A percentile compares a stretch with the other conserved stretches of the same genome.
Conservation (phyloP, 2,329 filamentous ascomycete species). For the Westerdykella sp. region DNA sequence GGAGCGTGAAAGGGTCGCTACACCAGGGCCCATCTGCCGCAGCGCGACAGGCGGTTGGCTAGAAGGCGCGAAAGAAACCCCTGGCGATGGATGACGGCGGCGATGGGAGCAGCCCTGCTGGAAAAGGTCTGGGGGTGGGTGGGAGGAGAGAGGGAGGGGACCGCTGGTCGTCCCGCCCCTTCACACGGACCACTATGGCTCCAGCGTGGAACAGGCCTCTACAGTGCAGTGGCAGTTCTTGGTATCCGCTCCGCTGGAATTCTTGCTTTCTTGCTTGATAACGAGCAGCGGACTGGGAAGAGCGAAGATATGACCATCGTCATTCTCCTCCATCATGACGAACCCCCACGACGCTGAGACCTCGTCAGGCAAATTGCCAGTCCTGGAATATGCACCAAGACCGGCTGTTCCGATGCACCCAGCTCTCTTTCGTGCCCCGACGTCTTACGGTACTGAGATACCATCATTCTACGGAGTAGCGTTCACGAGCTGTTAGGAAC, state of each 20-base stretch:
- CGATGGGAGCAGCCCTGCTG: not conserved
- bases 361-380: not conserved
- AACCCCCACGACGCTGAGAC: conserved; percentile 15
- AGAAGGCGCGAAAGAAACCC: not conserved
- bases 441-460: not conserved
- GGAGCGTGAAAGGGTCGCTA: too few species aligned
- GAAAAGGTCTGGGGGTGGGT: not conserved
- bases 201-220: conserved; percentile 6
- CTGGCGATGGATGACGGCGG: not conserved
- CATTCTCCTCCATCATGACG: conserved; percentile 9
- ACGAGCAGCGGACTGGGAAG: conserved; percentile 25
- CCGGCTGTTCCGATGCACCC: not conserved
- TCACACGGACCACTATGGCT: not conserved
- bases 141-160: not conserved
- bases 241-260: conserved; percentile 25
- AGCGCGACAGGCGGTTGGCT: not conserved
- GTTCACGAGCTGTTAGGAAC: not conserved
- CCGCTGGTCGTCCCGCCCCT: not conserved
- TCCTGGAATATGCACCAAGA: not conserved
- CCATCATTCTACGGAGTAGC: not conserved
- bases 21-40: not conserved
- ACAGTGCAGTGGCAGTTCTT: conserved; percentile 14
- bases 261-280: conserved; percentile 21
- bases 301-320: conserved; percentile 25
- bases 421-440: not conserved